These are phyloP conservation scores for Sugiyamaella xylanicola DNA, from an alignment of 1,139 yeast species.

Conservation along the genomic window DNA sequence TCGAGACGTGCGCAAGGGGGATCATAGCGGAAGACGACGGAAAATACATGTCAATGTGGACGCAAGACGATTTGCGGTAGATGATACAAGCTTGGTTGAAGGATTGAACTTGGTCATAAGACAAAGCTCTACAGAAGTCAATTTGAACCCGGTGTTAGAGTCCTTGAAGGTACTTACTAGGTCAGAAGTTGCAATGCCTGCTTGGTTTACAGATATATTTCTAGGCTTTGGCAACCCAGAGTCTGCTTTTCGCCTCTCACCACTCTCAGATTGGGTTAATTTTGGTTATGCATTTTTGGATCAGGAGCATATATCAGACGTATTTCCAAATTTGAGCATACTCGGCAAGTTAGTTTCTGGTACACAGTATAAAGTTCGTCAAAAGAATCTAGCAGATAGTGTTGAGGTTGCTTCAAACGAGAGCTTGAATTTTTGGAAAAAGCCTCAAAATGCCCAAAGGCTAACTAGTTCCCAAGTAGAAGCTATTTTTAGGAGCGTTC, in stretches of 20 bases:
- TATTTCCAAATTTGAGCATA: background rate
- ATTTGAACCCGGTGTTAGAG: conserved; percentile 33
- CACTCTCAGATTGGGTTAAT: conserved; percentile 22
- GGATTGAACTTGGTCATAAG: conserved; percentile 35
- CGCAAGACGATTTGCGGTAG: conserved; percentile 19
- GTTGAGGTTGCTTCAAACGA: background rate
- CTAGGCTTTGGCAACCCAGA: conserved; percentile 44
- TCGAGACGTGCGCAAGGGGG: conserved; percentile 17
- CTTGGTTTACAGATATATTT: conserved; percentile 45
- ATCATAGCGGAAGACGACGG: conserved; percentile 21
- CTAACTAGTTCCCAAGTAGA: conserved; percentile 37
- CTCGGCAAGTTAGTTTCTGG: conserved; percentile 1
- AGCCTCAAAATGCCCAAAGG: background rate
- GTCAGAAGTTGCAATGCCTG: conserved; percentile 36
- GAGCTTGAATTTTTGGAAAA: conserved; percentile 4
- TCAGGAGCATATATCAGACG: conserved; percentile 28
- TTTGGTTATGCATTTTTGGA: conserved; percentile 35
- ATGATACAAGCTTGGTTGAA: conserved; percentile 16
- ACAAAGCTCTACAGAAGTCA: conserved; percentile 30
- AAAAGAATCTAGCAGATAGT: background rate
- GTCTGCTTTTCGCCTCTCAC: conserved; percentile 21
- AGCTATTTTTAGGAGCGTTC: conserved; percentile 44
- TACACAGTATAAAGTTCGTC: conserved; percentile 12
- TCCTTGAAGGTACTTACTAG: conserved; percentile 28
- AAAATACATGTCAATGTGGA: conserved; percentile 26